A percentile compares a stretch with the other conserved stretches of the same genome.
Conservation (phyloP, 495 filamentous ascomycete species). For the Hypoxylon subgilvum region DNA sequence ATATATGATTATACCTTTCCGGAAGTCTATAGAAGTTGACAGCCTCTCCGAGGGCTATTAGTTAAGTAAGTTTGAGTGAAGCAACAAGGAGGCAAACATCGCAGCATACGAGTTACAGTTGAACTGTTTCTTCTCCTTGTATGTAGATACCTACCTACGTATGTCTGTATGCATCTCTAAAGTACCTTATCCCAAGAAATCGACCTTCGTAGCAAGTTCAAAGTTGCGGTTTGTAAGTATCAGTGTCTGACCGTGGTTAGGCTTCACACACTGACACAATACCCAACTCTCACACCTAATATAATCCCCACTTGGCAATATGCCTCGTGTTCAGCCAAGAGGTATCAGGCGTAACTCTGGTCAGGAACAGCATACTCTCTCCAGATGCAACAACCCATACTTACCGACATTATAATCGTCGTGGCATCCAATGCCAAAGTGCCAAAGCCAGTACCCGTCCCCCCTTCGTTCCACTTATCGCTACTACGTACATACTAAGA, state of each 20-base stretch:
- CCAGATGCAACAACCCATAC: background rate
- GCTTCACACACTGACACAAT: slow-evolving; percentile 26
- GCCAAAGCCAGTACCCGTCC: too few species aligned
- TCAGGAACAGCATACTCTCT: slow-evolving; percentile 20
- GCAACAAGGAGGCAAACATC: too few species aligned
- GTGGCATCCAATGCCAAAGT: background rate
- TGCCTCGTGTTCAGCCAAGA: slow-evolving; percentile 27
- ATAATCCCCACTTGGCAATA: slow-evolving; percentile 24
- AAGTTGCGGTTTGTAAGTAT: slow-evolving; percentile 23
- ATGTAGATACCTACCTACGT: too few species aligned
- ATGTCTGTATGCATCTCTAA: background rate
- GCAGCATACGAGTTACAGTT: too few species aligned
- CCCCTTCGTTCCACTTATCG: too few species aligned
- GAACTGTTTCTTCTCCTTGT: too few species aligned
- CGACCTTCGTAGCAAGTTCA: too few species aligned
- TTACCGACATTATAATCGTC: slow-evolving; percentile 5
- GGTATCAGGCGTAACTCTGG: slow-evolving; percentile 7
- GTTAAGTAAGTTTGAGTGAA: too few species aligned
- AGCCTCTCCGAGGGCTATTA: too few species aligned
- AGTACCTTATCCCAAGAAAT: background rate
- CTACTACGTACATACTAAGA: background rate
- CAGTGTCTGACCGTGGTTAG: slow-evolving; percentile 25
- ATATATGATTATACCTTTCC: too few species aligned
- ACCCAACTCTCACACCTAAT: slow-evolving; percentile 23
- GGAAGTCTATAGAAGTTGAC: too few species aligned